phyloP scores from a whole-genome alignment of 257 asterid species.

The Solanum sejunctum region DNA sequence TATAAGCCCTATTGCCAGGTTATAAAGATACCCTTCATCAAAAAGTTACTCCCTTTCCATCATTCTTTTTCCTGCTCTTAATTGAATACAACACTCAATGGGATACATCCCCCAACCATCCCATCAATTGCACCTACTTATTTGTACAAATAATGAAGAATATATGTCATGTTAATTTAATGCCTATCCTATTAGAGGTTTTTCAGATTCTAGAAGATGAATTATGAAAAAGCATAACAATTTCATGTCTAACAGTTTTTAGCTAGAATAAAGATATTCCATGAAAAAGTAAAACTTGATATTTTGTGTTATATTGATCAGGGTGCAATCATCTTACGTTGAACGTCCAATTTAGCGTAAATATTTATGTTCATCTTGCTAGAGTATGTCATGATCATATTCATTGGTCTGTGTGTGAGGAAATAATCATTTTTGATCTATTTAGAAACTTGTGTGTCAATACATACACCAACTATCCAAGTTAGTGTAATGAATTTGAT shows the following conservation, averaged over 20 bases:
- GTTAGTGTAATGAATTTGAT: background rate
- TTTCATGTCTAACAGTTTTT: too few species aligned
- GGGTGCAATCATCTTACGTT: background rate
- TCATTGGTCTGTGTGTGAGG: background rate
- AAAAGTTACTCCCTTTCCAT: background rate
- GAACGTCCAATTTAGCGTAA: background rate
- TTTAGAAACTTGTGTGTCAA: background rate
- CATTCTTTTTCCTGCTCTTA: conserved; percentile 4
- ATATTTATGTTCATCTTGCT: background rate
- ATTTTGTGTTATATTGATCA: background rate
- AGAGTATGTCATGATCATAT: background rate
- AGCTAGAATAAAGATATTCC: too few species aligned
- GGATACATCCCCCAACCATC: background rate
- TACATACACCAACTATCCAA: background rate
- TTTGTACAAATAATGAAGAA: background rate
- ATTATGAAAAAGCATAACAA: too few species aligned
- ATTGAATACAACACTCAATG: background rate
- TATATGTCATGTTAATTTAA: too few species aligned
- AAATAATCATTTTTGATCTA: too few species aligned
- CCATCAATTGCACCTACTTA: background rate
- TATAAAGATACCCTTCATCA: conserved; percentile 5
- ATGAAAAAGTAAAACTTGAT: too few species aligned
- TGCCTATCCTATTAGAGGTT: too few species aligned
- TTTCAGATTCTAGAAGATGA: too few species aligned
- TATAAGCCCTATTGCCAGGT: conserved; percentile 16